phyloP scores from a whole-genome alignment of 73 alveolate genomes.

The Paramecium primaurelia region DNA sequence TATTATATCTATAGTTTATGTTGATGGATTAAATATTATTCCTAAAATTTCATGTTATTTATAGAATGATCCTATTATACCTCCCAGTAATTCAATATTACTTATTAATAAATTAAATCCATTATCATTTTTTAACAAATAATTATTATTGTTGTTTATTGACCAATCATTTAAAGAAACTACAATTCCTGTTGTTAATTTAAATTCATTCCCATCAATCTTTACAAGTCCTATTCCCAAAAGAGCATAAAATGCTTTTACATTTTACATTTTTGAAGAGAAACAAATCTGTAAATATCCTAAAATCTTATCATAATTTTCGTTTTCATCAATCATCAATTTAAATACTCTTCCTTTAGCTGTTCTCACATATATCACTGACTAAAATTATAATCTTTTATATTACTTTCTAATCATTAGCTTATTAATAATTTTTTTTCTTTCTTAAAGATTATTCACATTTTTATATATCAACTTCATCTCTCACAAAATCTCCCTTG shows the following conservation, averaged over 20 bases:
- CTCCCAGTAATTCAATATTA: conserved; percentile 36
- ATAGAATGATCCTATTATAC: neutral
- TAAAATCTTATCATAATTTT: conserved; percentile 13
- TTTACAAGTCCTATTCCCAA: neutral
- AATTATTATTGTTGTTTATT: neutral
- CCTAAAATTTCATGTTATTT: neutral
- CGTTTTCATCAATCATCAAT: neutral
- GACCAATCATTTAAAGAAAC: conserved; percentile 17
- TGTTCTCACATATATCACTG: neutral
- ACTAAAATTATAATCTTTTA: neutral
- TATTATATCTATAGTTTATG: neutral
- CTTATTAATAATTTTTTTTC: neutral
- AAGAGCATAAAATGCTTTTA: conserved; percentile 17
- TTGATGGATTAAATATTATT: neutral
- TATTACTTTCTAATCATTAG: neutral
- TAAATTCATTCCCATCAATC: neutral
- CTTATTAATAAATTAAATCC: neutral
- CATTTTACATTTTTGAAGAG: neutral
- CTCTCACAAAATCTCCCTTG: conserved; percentile 11
- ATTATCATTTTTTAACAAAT: neutral
- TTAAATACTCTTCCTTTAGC: conserved; percentile 11
- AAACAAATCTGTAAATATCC: conserved; percentile 26
- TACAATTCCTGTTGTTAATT: conserved; percentile 4
- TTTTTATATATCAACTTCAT: neutral
- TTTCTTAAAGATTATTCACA: neutral